A percentile compares a stretch with the other conserved stretches of the same genome.
Conservation (phyloP, 257 asterid species). For the Solanum chilense region DNA sequence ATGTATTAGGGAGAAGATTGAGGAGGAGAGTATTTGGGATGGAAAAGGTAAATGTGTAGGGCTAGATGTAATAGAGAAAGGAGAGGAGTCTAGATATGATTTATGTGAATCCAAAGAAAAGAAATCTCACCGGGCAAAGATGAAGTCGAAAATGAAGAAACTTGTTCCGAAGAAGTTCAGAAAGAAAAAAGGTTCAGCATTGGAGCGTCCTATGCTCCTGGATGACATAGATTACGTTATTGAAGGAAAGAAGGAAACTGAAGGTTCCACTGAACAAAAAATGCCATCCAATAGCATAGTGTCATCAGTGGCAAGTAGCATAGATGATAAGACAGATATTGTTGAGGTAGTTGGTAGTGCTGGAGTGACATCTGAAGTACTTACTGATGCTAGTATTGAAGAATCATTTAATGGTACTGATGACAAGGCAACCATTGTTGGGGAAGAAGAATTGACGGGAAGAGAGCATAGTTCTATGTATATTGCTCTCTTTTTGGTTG, state of each 20-base stretch:
- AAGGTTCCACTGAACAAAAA: not conserved
- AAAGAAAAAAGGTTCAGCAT: constrained; percentile 11
- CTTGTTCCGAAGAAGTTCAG: constrained; percentile 34
- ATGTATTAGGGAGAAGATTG: not conserved
- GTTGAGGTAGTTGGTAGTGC: not conserved
- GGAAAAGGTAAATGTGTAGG: not conserved
- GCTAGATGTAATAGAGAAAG: constrained; percentile 16
- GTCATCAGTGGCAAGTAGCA: not conserved
- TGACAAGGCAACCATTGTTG: not conserved
- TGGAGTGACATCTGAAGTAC: not conserved
- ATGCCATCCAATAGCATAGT: not conserved
- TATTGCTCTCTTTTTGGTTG: constrained; percentile 26
- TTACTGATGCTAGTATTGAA: not conserved
- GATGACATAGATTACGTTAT: not conserved
- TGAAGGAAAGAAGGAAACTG: not conserved
- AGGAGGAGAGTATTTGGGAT: not conserved
- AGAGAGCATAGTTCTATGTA: constrained; percentile 5
- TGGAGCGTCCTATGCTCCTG: not conserved
- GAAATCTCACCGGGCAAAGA: constrained; percentile 32
- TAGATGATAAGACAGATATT: not conserved
- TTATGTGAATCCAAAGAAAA: constrained; percentile 13
- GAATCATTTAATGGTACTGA: not conserved
- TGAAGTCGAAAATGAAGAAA: constrained; percentile 51
- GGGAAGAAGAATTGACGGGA: not conserved
- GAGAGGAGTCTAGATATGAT: constrained; percentile 5